Conservation (phyloP, 371 early-diverging fungal genomes). For the Mortierella polycephala region DNA sequence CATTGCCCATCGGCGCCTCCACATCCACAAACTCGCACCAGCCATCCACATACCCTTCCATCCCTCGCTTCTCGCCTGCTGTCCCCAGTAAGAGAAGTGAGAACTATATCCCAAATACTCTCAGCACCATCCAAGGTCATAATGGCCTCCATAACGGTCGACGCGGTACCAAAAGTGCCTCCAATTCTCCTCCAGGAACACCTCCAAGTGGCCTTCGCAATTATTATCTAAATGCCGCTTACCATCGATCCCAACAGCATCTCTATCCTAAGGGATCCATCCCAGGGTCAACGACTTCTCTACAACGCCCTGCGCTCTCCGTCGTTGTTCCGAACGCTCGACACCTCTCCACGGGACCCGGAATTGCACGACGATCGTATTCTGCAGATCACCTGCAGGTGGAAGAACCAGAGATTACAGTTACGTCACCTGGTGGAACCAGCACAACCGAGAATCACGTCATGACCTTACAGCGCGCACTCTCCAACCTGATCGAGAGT, state of each 20-base stretch:
- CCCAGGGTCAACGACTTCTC: constrained; percentile 22
- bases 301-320: constrained; percentile 25
- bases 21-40: constrained; percentile 5
- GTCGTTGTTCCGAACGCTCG: constrained; percentile 1
- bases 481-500: constrained; percentile 36
- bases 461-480: constrained; percentile 35
- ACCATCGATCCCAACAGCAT: constrained; percentile 34
- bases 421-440: constrained; percentile 31
- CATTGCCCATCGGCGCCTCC: constrained; percentile 6
- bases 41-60: constrained; percentile 38
- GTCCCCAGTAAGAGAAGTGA: constrained; percentile 28
- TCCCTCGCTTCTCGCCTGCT: constrained; percentile 42
- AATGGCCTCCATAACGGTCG: constrained; percentile 1
- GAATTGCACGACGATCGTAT: constrained; percentile 16
- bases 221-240: constrained; percentile 44
- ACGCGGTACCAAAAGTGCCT: constrained; percentile 31
- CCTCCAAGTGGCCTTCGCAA: constrained; percentile 42
- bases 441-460: constrained; percentile 42
- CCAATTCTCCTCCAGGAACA: constrained; percentile 47
- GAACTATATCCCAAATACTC: constrained; percentile 27
- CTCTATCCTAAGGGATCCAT: constrained; percentile 19
- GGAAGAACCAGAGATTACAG: constrained; percentile 28
- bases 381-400: constrained; percentile 30
- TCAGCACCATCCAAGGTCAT: constrained; percentile 6
- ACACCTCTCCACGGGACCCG: constrained; percentile 3